Evolutionary conservation across 2,329 filamentous ascomycete species (phyloP), one percentile per base, ranked within the genome.

Genomic region (Colletotrichum lini): DNA sequence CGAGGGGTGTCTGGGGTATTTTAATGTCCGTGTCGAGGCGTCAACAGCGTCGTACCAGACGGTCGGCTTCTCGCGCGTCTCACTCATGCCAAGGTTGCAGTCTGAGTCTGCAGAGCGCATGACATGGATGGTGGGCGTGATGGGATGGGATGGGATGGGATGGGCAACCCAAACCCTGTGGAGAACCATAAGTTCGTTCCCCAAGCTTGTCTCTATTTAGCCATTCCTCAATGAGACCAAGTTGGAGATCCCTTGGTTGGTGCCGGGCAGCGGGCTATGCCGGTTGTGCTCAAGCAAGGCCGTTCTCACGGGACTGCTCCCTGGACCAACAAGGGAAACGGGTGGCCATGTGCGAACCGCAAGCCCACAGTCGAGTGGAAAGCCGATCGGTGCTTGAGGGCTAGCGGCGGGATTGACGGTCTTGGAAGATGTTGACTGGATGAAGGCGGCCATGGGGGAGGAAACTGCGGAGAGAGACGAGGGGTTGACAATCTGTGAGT

Each of bases 361-460:
- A 42, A 62, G 44, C 40, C 58, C 68, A 26, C 65, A 59, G 30
- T 59, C 16, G 10, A 60, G 47, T 42, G 65, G 52, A 58, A 59
- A 63, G 57, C 21, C 69, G 58, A 72, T 72, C 69, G 18, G 54
- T 42, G 40, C 16, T 40, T 12, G 26, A 21, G 6, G 10, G 65
- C 30, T 72, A 72, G 69, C 69, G 69, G 69, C 69, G 69, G 69
- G 58, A 72, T 72, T 72, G 69, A 68, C 58, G 69, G 69, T 42
- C 45, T 69, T 72, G 69, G 26, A 67, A 12, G 65, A 49, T 23
- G n/a, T 53, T 69, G 65, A 72, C 38, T 72, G 69, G 69, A n/a
- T 16, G 47, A 35, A 12, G 38, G 30, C 16, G n/a, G 30, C 62
- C 40, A 52, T 45, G 30, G 53, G 62, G 38, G 63, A 56, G 52